Evolutionary conservation across 345 rosid species (phyloP).

Genomic region (Moricandia moricandioides): DNA sequence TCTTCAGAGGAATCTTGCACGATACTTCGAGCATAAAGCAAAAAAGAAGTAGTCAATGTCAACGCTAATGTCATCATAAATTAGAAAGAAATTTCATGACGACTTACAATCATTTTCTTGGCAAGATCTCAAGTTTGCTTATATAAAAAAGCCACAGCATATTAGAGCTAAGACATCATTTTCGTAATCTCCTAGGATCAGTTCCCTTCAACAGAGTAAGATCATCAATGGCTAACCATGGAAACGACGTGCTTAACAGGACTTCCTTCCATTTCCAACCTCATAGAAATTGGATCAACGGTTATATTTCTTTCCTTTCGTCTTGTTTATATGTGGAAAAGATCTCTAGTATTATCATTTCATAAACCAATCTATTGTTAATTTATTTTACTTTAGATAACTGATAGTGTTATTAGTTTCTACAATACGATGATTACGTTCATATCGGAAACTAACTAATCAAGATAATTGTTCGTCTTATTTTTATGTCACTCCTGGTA

Average conservation of each 20-base stretch:
- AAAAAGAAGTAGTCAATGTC: constrained; percentile 16
- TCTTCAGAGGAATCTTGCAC: constrained; percentile 17
- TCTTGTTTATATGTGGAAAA: background rate
- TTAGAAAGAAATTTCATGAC: background rate
- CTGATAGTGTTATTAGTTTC: background rate
- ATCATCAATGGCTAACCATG: constrained; percentile 29
- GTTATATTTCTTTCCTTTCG: constrained; percentile 15
- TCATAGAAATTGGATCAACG: constrained; percentile 44
- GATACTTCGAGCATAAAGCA: constrained; percentile 10
- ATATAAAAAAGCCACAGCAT: background rate
- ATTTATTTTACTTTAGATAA: background rate
- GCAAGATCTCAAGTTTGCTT: constrained; percentile 1
- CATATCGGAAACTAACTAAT: background rate
- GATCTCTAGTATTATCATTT: background rate
- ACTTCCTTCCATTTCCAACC: constrained; percentile 45
- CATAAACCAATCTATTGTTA: background rate
- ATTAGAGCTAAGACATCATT: background rate
- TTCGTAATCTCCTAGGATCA: background rate
- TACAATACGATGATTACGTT: background rate
- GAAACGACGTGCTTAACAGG: constrained; percentile 8
- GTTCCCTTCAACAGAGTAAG: background rate
- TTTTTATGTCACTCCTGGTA: background rate
- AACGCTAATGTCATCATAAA: constrained; percentile 4
- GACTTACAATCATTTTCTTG: constrained; percentile 13
- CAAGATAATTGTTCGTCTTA: background rate